Percentiles rank a stretch among this genome's conserved stretches.
Conservation (phyloP, 805 yeast species). For the Myxozyma neotropica region DNA sequence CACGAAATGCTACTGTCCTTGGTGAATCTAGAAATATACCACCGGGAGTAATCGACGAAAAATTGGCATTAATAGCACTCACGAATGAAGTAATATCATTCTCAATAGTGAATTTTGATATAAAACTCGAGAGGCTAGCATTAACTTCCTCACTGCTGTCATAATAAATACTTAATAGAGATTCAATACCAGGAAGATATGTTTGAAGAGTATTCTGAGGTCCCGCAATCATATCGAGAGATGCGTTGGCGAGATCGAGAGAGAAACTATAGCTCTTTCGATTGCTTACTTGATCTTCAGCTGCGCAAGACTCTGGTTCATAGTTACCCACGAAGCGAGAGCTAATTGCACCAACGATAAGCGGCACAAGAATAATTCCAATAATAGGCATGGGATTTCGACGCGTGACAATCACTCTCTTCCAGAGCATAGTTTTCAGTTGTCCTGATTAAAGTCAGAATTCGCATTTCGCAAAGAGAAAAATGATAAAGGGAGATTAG, state of each 20-base stretch:
- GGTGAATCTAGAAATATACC: slow-evolving; percentile 38
- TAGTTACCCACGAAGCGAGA: slow-evolving; percentile 17
- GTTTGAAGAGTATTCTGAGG: slow-evolving; percentile 3
- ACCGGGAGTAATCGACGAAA: slow-evolving; percentile 39
- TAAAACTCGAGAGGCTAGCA: background rate
- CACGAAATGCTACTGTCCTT: slow-evolving; percentile 36
- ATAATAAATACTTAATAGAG: slow-evolving; percentile 2
- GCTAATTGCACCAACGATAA: slow-evolving; percentile 28
- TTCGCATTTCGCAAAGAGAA: too few species aligned
- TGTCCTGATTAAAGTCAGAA: slow-evolving; percentile 11
- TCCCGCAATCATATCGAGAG: slow-evolving; percentile 13
- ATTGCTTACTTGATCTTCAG: slow-evolving; percentile 10
- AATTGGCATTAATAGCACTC: slow-evolving; percentile 32
- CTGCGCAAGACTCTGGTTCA: slow-evolving; percentile 11
- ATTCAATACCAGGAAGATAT: slow-evolving; percentile 4
- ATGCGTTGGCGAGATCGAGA: background rate
- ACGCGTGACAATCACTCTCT: slow-evolving; percentile 20
- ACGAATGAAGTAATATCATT: slow-evolving; percentile 31
- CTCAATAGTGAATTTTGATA: slow-evolving; percentile 15
- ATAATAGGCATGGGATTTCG: slow-evolving; percentile 23
- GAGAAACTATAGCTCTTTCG: slow-evolving; percentile 3
- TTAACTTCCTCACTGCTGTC: background rate
- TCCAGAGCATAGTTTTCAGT: slow-evolving; percentile 26
- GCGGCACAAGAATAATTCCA: slow-evolving; percentile 18
- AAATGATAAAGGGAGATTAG: too few species aligned